Evolutionary conservation across 768 basidiomycete species (phyloP).

Genomic region (Paxillus involutus): DNA sequence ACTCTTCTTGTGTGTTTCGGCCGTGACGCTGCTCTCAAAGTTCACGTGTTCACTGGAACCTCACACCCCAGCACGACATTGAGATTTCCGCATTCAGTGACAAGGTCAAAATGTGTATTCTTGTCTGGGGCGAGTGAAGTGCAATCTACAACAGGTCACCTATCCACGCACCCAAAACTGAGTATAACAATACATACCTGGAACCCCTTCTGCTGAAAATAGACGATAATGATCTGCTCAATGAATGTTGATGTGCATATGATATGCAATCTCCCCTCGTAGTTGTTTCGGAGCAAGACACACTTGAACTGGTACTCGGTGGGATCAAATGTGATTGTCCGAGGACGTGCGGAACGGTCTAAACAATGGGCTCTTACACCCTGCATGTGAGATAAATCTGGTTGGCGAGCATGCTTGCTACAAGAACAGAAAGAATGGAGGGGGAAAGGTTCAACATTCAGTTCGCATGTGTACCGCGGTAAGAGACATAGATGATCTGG

Average conservation of each 20-base stretch:
- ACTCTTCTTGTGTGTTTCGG: no score
- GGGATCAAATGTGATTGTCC: conserved; percentile 96
- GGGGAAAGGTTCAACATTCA: neutral
- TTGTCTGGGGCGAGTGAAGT: conserved; percentile 96
- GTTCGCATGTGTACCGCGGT: neutral
- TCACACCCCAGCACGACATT: conserved; percentile 95
- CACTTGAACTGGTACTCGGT: conserved; percentile 99
- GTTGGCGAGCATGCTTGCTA: conserved; percentile 97
- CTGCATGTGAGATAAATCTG: conserved; percentile 95
- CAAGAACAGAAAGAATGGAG: neutral
- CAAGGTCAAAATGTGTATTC: conserved; percentile 94
- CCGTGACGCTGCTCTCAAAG: no score
- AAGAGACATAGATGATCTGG: conserved; percentile 6
- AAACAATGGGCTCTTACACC: conserved; percentile 95
- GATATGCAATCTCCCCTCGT: conserved; percentile 96
- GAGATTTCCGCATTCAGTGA: conserved; percentile 96
- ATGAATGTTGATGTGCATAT: conserved; percentile 93
- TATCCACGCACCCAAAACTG: neutral
- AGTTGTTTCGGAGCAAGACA: conserved; percentile 88
- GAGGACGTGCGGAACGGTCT: conserved; percentile 91
- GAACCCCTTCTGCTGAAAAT: conserved; percentile 97
- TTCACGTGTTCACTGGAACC: no score
- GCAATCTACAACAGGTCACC: conserved; percentile 66
- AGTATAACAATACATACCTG: conserved; percentile 53
- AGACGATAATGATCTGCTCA: conserved; percentile 97